phyloP scores from a whole-genome alignment of 1,139 yeast genomes.

The Debaryomyces robertsiae region DNA sequence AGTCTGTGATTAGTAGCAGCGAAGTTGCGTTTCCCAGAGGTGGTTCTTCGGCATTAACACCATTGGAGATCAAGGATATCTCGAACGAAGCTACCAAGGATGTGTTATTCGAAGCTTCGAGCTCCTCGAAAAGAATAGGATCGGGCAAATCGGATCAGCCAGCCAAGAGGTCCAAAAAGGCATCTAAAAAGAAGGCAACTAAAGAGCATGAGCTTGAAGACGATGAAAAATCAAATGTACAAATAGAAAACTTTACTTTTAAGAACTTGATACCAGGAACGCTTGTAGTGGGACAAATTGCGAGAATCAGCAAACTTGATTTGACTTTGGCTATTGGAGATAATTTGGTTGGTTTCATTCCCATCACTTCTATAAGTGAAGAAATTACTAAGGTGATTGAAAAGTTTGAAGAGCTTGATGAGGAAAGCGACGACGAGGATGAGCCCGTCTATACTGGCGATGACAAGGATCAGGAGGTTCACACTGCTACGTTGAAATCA shows the following conservation, averaged over 20 bases:
- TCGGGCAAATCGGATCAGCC: conserved; percentile 27
- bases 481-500: conserved; percentile 29
- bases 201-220: conserved; percentile 24
- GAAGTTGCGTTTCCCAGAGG: conserved; percentile 95
- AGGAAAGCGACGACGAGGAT: conserved; percentile 46
- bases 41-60: conserved; percentile 81
- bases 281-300: conserved; percentile 73
- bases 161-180: conserved; percentile 30
- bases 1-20: conserved; percentile 37
- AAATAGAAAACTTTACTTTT: conserved; percentile 63
- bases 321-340: conserved; percentile 78
- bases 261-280: conserved; percentile 71
- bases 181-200: conserved; percentile 41
- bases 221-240: conserved; percentile 31
- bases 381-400: conserved; percentile 61
- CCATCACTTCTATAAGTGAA: conserved; percentile 74
- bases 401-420: conserved; percentile 43
- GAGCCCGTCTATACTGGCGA: conserved; percentile 45
- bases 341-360: conserved; percentile 76
- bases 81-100: conserved; percentile 91
- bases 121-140: conserved; percentile 33
- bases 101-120: conserved; percentile 65
- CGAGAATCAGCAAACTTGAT: conserved; percentile 61
- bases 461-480: conserved; percentile 32
- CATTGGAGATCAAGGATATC: conserved; percentile 89